Evolutionary conservation across 2,329 filamentous ascomycete genomes (phyloP).

Genomic region (Sordariomycetes sp.): DNA sequence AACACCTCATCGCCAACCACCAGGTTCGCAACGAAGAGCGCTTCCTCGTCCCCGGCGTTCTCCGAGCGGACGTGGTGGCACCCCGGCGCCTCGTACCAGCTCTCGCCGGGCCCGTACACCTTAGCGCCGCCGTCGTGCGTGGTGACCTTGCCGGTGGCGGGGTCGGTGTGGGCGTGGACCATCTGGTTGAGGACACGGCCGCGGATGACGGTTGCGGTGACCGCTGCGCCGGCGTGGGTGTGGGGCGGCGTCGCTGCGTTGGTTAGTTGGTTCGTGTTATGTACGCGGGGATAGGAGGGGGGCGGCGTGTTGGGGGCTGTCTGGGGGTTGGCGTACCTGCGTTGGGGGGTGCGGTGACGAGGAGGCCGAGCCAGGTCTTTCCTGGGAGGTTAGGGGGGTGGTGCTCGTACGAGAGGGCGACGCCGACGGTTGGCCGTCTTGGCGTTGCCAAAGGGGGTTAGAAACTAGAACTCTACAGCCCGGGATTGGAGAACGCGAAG

Average conservation of each 20-base stretch:
- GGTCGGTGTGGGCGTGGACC: slow-evolving; percentile 2
- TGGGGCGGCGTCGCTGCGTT: slow-evolving; percentile 11
- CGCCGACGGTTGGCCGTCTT: not conserved
- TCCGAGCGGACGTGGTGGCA: slow-evolving; percentile 10
- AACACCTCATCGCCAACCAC: not conserved
- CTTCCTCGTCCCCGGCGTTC: not conserved
- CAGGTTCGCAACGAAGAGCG: not conserved
- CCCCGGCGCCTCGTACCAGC: slow-evolving; percentile 12
- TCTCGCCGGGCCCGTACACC: slow-evolving; percentile 11
- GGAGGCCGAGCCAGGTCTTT: slow-evolving; percentile 11
- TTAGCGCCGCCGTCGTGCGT: slow-evolving; percentile 9
- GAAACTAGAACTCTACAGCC: not conserved
- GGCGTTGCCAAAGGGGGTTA: not conserved
- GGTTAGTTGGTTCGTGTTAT: not conserved
- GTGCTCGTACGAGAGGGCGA: slow-evolving; percentile 10
- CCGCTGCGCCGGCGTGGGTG: slow-evolving; percentile 11
- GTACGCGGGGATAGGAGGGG: not conserved
- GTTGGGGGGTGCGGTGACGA: slow-evolving; percentile 11
- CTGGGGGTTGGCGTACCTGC: not conserved
- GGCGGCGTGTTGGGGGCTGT: not conserved
- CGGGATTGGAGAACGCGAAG: too few relatives aligned
- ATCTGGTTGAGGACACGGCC: slow-evolving; percentile 14
- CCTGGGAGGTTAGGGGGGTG: slow-evolving; percentile 12
- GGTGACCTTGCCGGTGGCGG: not conserved
- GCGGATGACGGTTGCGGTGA: slow-evolving; percentile 9